Conservation (phyloP, 2,329 filamentous ascomycete genomes). For the Fusarium compactum region DNA sequence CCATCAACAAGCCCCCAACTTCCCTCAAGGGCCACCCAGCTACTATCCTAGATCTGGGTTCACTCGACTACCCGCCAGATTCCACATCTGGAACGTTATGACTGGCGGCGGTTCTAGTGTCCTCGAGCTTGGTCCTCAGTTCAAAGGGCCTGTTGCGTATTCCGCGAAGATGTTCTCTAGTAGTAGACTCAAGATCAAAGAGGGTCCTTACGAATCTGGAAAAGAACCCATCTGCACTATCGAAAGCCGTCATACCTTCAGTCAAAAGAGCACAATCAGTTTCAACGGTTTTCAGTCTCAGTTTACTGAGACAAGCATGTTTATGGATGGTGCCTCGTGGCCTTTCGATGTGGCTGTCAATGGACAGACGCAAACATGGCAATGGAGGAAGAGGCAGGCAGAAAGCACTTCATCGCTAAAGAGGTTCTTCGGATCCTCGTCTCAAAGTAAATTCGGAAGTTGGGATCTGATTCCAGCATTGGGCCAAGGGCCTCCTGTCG, state of each 20-base stretch:
- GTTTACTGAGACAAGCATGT: conserved; percentile 3
- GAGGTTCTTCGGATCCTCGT: neutral
- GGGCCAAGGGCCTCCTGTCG: neutral
- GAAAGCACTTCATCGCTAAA: neutral
- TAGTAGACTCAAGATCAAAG: conserved; percentile 8
- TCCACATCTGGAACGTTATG: conserved; percentile 10
- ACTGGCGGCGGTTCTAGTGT: neutral
- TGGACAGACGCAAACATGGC: neutral
- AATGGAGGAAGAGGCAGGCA: neutral
- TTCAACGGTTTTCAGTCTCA: neutral
- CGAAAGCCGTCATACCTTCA: neutral
- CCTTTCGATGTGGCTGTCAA: conserved; percentile 1
- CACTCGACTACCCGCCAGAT: neutral
- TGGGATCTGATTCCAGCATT: neutral
- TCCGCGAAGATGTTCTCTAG: conserved; percentile 17
- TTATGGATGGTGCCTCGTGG: conserved; percentile 1
- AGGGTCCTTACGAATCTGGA: conserved; percentile 1
- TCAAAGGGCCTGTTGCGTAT: neutral
- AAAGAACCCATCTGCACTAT: neutral
- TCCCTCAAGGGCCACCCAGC: neutral
- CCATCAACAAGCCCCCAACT: neutral
- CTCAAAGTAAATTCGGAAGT: neutral
- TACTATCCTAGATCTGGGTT: conserved; percentile 1
- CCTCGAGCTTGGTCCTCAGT: neutral
- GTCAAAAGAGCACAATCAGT: neutral